Percentiles rank a stretch among this genome's conserved stretches.
Evolutionary conservation across 1,139 yeast genomes (phyloP).

Genomic region (Yamadazyma spencermartinsiae): DNA sequence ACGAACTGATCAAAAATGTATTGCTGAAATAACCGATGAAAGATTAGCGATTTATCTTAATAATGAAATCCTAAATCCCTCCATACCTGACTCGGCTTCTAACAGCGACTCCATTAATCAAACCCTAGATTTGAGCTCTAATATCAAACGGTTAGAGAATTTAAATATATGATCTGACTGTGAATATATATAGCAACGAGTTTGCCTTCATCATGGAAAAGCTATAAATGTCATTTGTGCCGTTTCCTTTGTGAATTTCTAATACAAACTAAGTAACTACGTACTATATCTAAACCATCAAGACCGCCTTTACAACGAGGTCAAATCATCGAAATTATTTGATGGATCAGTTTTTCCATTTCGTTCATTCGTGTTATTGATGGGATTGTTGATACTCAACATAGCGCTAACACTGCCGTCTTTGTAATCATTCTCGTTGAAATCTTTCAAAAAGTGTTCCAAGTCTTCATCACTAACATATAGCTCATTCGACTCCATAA

Average conservation of each 20-base stretch:
- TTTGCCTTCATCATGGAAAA: too few relatives aligned
- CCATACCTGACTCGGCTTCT: constrained; percentile 13
- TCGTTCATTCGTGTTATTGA: not conserved
- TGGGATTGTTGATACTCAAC: not conserved
- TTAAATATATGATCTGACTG: constrained; percentile 28
- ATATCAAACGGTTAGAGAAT: constrained; percentile 34
- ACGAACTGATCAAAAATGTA: constrained; percentile 55
- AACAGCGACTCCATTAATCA: constrained; percentile 16
- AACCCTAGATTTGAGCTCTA: constrained; percentile 33
- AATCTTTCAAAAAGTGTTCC: constrained; percentile 16
- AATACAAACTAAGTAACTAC: constrained; percentile 1
- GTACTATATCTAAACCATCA: not conserved
- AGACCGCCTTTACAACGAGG: too few relatives aligned
- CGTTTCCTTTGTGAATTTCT: not conserved
- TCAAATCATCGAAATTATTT: too few relatives aligned
- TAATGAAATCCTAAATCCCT: constrained; percentile 47
- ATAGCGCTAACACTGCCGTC: not conserved
- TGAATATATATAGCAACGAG: constrained; percentile 3
- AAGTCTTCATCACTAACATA: constrained; percentile 16
- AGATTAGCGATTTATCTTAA: constrained; percentile 60
- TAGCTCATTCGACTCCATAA: constrained; percentile 16
- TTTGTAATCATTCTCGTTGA: constrained; percentile 3
- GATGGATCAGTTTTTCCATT: not conserved
- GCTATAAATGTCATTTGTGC: too few relatives aligned
- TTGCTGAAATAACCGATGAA: constrained; percentile 65